These are phyloP conservation scores for Candida takata DNA, from an alignment of 805 yeast species.

Conservation along the genomic window DNA sequence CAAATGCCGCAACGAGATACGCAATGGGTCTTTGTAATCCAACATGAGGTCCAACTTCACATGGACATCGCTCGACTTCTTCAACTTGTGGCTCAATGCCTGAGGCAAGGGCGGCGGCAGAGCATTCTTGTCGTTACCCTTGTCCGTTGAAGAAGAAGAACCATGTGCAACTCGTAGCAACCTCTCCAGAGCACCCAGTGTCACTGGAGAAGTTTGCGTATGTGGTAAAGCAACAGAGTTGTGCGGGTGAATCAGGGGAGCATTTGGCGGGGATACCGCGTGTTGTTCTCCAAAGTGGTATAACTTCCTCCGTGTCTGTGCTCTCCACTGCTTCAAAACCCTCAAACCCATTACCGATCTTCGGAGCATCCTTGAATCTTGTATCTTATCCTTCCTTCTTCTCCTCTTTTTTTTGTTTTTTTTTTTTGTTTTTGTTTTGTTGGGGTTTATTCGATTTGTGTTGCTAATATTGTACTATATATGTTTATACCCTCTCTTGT, in stretches of 20 bases:
- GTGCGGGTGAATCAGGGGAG: conserved; percentile 4
- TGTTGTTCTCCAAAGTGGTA: conserved; percentile 9
- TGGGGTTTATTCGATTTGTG: too few relatives aligned
- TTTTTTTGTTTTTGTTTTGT: too few relatives aligned
- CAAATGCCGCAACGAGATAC: conserved; percentile 3
- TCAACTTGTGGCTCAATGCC: background rate
- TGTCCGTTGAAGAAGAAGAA: too few relatives aligned
- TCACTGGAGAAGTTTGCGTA: background rate
- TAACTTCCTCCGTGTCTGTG: conserved; percentile 8
- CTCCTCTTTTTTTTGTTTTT: too few relatives aligned
- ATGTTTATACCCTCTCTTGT: too few relatives aligned
- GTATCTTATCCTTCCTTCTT: too few relatives aligned
- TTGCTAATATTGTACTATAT: too few relatives aligned
- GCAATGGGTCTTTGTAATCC: conserved; percentile 7
- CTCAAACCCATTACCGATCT: conserved; percentile 7
- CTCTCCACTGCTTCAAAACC: conserved; percentile 3
- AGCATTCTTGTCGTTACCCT: too few relatives aligned
- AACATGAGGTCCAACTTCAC: conserved; percentile 11
- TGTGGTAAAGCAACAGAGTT: background rate
- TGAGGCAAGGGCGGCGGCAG: background rate
- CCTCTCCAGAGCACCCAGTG: background rate
- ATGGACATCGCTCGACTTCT: conserved; percentile 10
- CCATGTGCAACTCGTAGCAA: background rate
- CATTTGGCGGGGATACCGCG: background rate
- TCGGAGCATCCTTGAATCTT: conserved; percentile 11